Conservation (phyloP, 305 asterid genomes). For the Galium porrigens region DNA sequence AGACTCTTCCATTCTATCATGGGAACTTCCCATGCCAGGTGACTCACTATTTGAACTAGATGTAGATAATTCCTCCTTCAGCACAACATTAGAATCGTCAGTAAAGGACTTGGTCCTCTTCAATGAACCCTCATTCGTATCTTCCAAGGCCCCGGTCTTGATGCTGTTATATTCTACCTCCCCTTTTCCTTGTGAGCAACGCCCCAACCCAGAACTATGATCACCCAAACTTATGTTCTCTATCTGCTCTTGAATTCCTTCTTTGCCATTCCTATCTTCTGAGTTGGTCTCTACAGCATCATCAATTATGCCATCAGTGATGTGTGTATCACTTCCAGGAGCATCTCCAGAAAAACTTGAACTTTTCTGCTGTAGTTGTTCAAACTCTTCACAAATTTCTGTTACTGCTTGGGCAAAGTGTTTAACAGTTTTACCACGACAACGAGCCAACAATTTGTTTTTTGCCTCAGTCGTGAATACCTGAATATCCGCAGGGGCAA, state of each 20-base stretch:
- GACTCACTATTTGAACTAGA: conserved; percentile 23
- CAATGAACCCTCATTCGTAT: conserved; percentile 20
- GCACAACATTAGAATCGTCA: conserved; percentile 16
- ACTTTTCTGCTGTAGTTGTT: conserved; percentile 35
- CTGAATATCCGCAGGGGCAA: conserved; percentile 80
- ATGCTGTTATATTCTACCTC: conserved; percentile 26
- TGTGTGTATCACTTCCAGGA: conserved; percentile 31
- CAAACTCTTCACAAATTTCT: conserved; percentile 72
- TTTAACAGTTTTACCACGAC: conserved; percentile 55
- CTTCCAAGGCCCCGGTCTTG: conserved; percentile 22
- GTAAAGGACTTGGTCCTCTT: conserved; percentile 24
- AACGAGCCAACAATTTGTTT: conserved; percentile 47
- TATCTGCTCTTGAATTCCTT: conserved; percentile 24
- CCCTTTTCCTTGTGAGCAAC: conserved; percentile 31
- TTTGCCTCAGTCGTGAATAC: conserved; percentile 59
- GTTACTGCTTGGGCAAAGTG: conserved; percentile 63
- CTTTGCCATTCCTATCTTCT: conserved; percentile 20
- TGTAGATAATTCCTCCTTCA: conserved; percentile 27
- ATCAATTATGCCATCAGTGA: conserved; percentile 28
- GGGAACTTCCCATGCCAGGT: conserved; percentile 21
- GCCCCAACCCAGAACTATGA: conserved; percentile 27
- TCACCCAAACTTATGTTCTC: conserved; percentile 28
- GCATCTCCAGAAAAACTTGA: conserved; percentile 33
- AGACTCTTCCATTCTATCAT: conserved; percentile 20
- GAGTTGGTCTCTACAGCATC: conserved; percentile 31